Base-by-base conservation (phyloP, 768 basidiomycete genomes). In the Leccinum truebloodii region DNA sequence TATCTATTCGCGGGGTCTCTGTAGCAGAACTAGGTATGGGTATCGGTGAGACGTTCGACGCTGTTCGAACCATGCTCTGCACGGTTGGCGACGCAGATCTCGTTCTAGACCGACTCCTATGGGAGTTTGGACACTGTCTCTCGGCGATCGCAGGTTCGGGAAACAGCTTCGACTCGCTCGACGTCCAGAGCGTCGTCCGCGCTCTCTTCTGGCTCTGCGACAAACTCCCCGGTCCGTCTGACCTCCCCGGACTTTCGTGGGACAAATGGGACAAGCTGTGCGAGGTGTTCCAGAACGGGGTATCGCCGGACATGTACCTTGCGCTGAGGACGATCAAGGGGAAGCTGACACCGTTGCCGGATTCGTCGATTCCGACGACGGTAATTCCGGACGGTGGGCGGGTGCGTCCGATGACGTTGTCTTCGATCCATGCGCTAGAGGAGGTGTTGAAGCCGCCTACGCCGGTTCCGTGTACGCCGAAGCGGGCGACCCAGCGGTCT, bases 131-230 rank as follows among this genome's bases (percentile, higher is more conserved):
- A 24, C 76, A 75, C 41, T 71, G 71, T 13, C 65, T 79, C 22
- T 65, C 75, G 12, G 65, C 66, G 0, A 62, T 79, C 16, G 70
- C 73, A 35, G 65, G 67, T 26, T 66, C 68, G 1, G 66, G 54
- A 8, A 67, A 74, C 24, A 64, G 53, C 54, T 57, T 67, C 53
- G 63, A 70, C 32, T 64, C 66, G 5, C 54, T 84, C 20, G 75
- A 78, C 52, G 59, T 65, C 41, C 76, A 78, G 20, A 74, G 67
- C 1, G 78, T 83, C 14, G 67, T 86, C 18, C 70, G 77, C 4
- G 73, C 84, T 1, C 75, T 89, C n/a, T 75, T 79, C 56, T 89
- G 87, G 86, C 75, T 87, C n/a, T 65, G 76, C 13, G 70, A 76
- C 4, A 80, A 82, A 49, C 75, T 75, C 6, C 75, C 79, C 7